These are phyloP conservation scores for Suillus subalutaceus DNA, from an alignment of 768 basidiomycete genomes.

Conservation along the genomic window DNA sequence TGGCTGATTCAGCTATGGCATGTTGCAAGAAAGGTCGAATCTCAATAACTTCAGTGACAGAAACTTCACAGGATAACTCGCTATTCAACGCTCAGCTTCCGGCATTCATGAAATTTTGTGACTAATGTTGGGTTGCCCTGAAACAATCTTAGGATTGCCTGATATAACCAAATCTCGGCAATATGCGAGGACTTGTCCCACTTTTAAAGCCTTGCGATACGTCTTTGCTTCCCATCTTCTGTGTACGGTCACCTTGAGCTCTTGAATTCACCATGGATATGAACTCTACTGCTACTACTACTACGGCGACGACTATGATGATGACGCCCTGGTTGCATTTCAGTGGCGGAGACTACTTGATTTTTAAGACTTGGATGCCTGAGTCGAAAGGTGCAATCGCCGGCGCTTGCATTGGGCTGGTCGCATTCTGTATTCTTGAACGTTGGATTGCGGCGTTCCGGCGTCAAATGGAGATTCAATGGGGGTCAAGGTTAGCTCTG, in stretches of 20 bases:
- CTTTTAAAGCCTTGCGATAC: background rate
- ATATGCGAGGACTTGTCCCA: background rate
- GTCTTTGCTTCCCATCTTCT: background rate
- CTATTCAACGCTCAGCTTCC: too few relatives aligned
- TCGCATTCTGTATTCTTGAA: conserved; percentile 70
- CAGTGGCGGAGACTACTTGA: conserved; percentile 59
- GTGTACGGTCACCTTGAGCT: background rate
- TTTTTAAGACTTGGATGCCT: conserved; percentile 72
- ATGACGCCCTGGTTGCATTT: conserved; percentile 77
- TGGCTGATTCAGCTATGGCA: background rate
- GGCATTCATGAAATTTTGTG: too few relatives aligned
- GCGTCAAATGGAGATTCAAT: conserved; percentile 53
- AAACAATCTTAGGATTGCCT: background rate
- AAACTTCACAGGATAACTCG: too few relatives aligned
- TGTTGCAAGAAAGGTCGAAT: background rate
- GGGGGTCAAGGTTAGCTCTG: conserved; percentile 56
- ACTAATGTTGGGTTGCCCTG: too few relatives aligned
- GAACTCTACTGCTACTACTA: conserved; percentile 11
- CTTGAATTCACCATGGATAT: conserved; percentile 11
- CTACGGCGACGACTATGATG: conserved; percentile 19
- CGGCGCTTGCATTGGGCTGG: conserved; percentile 74
- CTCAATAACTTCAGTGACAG: too few relatives aligned
- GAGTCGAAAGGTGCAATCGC: conserved; percentile 68
- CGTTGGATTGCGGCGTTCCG: conserved; percentile 66
- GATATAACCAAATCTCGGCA: conserved; percentile 5